Percentiles rank a stretch among this genome's conserved stretches.
Evolutionary conservation across 208 protist genomes (phyloP).

Genomic region (Crithidia acanthocephali): DNA sequence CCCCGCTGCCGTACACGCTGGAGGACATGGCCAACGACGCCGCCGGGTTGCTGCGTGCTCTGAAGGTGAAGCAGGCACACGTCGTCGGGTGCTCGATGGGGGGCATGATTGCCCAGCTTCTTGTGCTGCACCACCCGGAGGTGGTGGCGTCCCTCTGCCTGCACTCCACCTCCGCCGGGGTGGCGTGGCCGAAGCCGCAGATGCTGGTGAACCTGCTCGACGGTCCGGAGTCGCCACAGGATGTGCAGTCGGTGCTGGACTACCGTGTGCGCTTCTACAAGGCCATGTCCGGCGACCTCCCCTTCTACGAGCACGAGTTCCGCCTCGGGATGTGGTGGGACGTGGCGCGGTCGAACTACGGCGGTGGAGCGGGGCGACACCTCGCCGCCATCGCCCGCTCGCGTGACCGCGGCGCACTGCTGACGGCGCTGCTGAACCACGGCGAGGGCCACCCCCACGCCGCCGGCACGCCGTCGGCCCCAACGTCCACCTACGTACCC

Average conservation of each 20-base stretch:
- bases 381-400: constrained; percentile 42
- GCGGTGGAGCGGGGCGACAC: constrained; percentile 34
- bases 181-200: constrained; percentile 54
- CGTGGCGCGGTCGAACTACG: constrained; percentile 32
- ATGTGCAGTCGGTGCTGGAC: constrained; percentile 57
- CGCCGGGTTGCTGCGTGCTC: constrained; percentile 51
- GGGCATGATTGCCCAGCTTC: constrained; percentile 73
- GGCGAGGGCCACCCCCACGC: constrained; percentile 38
- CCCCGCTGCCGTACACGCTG: constrained; percentile 67
- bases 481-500: constrained; percentile 48
- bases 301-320: constrained; percentile 45
- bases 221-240: constrained; percentile 36
- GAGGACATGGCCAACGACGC: constrained; percentile 75
- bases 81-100: constrained; percentile 84
- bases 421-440: constrained; percentile 38
- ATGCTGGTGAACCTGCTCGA: constrained; percentile 66
- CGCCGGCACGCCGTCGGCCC: constrained; percentile 36
- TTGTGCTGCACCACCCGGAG: constrained; percentile 50
- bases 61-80: constrained; percentile 53
- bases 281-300: constrained; percentile 33
- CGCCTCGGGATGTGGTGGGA: constrained; percentile 38
- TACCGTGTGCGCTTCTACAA: constrained; percentile 58
- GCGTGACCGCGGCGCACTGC: constrained; percentile 30
- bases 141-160: constrained; percentile 61
- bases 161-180: constrained; percentile 74